Conservation (phyloP, 352 stramenopile genomes). For the Phytopythium aichiense region DNA sequence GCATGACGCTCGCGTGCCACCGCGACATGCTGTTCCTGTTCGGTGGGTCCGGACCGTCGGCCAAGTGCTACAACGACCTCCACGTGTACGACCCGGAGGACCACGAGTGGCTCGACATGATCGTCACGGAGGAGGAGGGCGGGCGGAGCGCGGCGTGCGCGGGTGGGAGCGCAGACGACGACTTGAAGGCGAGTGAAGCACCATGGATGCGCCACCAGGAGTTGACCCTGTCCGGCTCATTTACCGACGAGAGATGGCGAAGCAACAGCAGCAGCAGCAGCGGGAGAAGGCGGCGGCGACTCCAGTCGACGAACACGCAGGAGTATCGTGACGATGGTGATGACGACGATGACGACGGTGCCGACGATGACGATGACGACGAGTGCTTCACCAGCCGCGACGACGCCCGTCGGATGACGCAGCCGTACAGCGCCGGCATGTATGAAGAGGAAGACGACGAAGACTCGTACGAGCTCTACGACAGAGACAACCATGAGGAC, state of each 20-base stretch:
- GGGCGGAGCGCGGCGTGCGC: background rate
- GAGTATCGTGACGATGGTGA: conserved; percentile 44
- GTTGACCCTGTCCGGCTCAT: background rate
- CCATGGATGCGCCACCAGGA: background rate
- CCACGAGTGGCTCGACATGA: conserved; percentile 59
- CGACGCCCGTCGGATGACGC: background rate
- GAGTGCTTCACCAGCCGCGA: conserved; percentile 7
- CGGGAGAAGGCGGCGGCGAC: conserved; percentile 12
- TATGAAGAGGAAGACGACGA: conserved; percentile 26
- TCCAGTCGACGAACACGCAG: conserved; percentile 12
- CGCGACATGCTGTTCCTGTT: conserved; percentile 92
- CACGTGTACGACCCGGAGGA: conserved; percentile 87
- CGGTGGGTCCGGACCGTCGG: conserved; percentile 89
- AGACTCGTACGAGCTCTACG: conserved; percentile 15
- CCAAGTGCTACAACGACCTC: conserved; percentile 96
- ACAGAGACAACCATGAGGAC: conserved; percentile 10
- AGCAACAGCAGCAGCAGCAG: conserved; percentile 11
- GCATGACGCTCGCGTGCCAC: conserved; percentile 95
- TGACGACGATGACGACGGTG: conserved; percentile 26
- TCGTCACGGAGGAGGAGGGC: conserved; percentile 21
- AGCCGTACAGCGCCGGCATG: background rate
- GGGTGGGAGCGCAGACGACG: background rate
- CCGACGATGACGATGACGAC: conserved; percentile 17
- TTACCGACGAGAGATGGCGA: background rate
- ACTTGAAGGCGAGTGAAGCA: background rate